phyloP scores from a whole-genome alignment of 495 filamentous ascomycete genomes.

The Neurospora pannonica region DNA sequence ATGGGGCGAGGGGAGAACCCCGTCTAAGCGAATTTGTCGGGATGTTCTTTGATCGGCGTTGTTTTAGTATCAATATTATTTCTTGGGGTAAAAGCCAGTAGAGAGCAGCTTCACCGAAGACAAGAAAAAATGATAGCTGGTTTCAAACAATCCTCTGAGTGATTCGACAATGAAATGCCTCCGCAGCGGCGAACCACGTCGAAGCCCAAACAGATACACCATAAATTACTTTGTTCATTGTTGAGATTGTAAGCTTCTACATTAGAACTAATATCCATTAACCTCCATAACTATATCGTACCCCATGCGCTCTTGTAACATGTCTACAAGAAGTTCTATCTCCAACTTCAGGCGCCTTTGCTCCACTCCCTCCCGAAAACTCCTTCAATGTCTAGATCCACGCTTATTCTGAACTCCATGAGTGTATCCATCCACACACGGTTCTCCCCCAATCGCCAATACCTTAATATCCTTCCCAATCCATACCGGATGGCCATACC shows the following conservation, averaged over 20 bases:
- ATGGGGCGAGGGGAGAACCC: neutral
- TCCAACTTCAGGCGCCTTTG: neutral
- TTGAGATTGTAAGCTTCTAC: neutral
- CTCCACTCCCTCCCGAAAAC: neutral
- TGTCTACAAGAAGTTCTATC: neutral
- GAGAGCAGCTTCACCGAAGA: neutral
- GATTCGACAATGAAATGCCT: neutral
- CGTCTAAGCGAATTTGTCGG: neutral
- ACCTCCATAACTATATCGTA: neutral
- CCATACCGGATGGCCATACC: neutral
- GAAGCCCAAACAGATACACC: neutral
- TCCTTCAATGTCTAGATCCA: neutral
- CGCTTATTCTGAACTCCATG: neutral
- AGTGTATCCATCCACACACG: neutral
- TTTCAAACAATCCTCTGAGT: neutral
- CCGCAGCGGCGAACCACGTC: neutral
- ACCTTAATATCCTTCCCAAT: neutral
- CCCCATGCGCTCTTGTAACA: neutral
- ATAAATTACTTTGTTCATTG: neutral
- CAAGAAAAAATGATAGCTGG: neutral
- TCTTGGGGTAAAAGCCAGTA: neutral
- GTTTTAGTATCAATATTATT: neutral
- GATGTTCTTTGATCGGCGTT: neutral
- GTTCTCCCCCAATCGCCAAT: neutral
- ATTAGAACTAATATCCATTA: neutral